phyloP scores from a whole-genome alignment of 2,329 filamentous ascomycete species.

The Nothomitra cinnamomea region DNA sequence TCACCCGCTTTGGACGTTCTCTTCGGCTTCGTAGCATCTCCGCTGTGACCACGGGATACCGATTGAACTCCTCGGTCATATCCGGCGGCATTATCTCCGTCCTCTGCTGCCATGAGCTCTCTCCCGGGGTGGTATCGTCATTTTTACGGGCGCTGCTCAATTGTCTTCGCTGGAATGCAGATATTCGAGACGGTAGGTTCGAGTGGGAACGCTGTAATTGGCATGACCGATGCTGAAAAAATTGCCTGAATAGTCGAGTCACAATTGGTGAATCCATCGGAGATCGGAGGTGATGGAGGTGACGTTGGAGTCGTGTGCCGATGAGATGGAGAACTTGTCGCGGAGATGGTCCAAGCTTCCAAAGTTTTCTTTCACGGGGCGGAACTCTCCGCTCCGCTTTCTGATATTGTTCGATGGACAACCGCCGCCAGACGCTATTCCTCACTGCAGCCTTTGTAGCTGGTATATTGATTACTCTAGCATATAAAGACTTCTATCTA shows the following conservation, averaged over 20 bases:
- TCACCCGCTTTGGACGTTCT: constrained; percentile 70
- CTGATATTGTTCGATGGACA: not conserved
- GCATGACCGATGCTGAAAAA: constrained; percentile 61
- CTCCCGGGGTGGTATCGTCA: constrained; percentile 29
- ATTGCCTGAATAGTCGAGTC: constrained; percentile 63
- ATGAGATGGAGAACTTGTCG: constrained; percentile 10
- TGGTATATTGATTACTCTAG: constrained; percentile 57
- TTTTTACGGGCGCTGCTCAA: constrained; percentile 19
- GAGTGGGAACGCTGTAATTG: constrained; percentile 31
- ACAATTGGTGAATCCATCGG: constrained; percentile 69
- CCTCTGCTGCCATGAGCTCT: constrained; percentile 75
- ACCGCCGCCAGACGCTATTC: constrained; percentile 31
- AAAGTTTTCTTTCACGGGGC: not conserved
- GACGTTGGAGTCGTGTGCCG: constrained; percentile 8
- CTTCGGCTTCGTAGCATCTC: constrained; percentile 53
- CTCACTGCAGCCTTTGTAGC: constrained; percentile 57
- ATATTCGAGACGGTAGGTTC: constrained; percentile 19
- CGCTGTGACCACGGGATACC: constrained; percentile 75
- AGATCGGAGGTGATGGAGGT: not conserved
- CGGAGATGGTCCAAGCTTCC: not conserved
- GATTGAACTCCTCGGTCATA: constrained; percentile 60
- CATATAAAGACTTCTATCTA: constrained; percentile 65
- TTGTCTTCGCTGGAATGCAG: constrained; percentile 12
- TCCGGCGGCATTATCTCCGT: constrained; percentile 59
- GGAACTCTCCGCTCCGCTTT: not conserved